Evolutionary conservation across 1,284 basidiomycete species (phyloP).

Genomic region (Melampsora occidentalis): DNA sequence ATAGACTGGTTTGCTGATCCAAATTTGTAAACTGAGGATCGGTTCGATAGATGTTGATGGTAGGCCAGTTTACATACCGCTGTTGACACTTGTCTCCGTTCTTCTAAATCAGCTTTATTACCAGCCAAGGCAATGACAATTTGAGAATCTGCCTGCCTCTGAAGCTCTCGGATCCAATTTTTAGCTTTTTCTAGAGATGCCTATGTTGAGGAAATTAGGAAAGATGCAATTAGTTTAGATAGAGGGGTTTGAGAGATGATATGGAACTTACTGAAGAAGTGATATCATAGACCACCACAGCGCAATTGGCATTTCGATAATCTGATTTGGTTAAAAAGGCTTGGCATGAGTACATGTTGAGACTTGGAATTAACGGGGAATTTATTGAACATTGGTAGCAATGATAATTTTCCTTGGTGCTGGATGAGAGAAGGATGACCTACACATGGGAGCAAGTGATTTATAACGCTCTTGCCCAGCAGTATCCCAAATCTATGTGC

Average conservation of each 20-base stretch:
- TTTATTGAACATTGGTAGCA: not conserved
- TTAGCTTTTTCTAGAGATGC: slow-evolving; percentile 86
- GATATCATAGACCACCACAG: slow-evolving; percentile 69
- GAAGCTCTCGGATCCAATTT: slow-evolving; percentile 92
- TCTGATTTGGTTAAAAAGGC: slow-evolving; percentile 56
- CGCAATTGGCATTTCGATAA: slow-evolving; percentile 76
- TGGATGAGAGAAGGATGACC: slow-evolving; percentile 56
- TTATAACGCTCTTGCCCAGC: slow-evolving; percentile 90
- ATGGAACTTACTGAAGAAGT: slow-evolving; percentile 16
- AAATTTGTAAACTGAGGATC: too few species aligned
- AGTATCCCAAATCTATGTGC: slow-evolving; percentile 65
- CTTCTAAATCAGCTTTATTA: slow-evolving; percentile 85
- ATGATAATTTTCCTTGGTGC: slow-evolving; percentile 11
- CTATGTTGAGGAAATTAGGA: slow-evolving; percentile 47
- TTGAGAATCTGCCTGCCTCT: slow-evolving; percentile 93
- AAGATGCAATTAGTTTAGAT: not conserved
- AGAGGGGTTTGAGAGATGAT: not conserved
- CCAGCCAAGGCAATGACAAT: slow-evolving; percentile 94
- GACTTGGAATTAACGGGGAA: not conserved
- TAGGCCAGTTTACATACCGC: slow-evolving; percentile 50
- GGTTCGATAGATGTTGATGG: not conserved
- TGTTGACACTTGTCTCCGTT: slow-evolving; percentile 67
- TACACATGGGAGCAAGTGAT: slow-evolving; percentile 60
- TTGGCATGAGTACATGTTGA: slow-evolving; percentile 19
- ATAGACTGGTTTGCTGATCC: too few species aligned